Conservation (phyloP, 768 basidiomycete species). For the Naganishia kalamii region DNA sequence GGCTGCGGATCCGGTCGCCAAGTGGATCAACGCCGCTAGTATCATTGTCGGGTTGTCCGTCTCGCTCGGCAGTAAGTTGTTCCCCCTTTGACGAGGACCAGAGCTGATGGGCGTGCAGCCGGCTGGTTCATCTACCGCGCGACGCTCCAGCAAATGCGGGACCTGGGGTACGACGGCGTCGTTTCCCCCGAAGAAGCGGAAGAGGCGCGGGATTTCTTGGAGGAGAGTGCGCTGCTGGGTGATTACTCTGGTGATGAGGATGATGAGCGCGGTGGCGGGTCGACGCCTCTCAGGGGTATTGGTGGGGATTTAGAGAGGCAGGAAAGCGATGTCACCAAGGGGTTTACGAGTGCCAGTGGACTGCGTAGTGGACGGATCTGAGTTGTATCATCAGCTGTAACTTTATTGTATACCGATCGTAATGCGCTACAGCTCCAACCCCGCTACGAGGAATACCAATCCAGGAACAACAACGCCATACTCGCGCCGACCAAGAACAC, state of each 20-base stretch:
- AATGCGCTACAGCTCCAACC: neutral
- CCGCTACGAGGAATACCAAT: conserved; percentile 57
- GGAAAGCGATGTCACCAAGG: conserved; percentile 3
- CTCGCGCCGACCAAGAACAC: conserved; percentile 88
- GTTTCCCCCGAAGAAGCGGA: conserved; percentile 20
- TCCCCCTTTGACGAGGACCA: neutral
- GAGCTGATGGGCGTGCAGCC: conserved; percentile 13
- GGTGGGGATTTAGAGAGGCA: neutral
- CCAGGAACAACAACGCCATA: conserved; percentile 82
- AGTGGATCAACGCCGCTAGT: conserved; percentile 42
- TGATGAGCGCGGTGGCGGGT: conserved; percentile 11
- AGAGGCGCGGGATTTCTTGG: conserved; percentile 41
- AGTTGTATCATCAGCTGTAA: too few relatives aligned
- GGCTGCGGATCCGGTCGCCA: conserved; percentile 33
- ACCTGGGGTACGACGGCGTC: conserved; percentile 26
- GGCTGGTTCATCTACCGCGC: conserved; percentile 42
- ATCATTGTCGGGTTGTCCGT: conserved; percentile 33
- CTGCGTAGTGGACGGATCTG: neutral
- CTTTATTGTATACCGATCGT: too few relatives aligned
- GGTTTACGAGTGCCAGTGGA: neutral
- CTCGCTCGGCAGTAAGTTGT: conserved; percentile 19
- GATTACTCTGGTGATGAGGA: conserved; percentile 27
- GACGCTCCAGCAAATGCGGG: conserved; percentile 42
- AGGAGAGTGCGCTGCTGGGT: conserved; percentile 33
- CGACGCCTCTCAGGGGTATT: neutral